Base-by-base conservation (phyloP, 495 filamentous ascomycete species). In the Penicillium argentinense region DNA sequence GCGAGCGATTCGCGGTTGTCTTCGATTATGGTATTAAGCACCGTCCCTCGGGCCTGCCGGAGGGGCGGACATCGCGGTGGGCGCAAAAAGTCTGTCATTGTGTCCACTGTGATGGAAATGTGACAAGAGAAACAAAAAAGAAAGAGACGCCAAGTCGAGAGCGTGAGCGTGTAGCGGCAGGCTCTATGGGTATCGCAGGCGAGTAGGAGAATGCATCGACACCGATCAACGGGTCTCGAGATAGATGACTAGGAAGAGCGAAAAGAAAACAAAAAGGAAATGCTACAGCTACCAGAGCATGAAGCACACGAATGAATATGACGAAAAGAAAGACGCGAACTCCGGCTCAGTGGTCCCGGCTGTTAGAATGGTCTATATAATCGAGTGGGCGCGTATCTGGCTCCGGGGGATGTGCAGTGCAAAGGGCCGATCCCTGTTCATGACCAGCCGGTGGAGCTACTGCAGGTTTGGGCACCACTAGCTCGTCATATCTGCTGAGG, bases 11-110 rank as follows among this genome's bases (percentile, higher is more conserved):
- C 68, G 27, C 65, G 57, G 6, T 45, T 77, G 60, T 91, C 85
- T 71, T 91, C 88, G 60, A 87, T 84, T 83, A 91, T 89, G 50
- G 87, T 86, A 88, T 91, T 89, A 87, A 91, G 85, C 52, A 69
- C 64, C 64, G 77, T 74, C 62, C 76, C 79, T 69, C 76, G 81
- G 76, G 65, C 87, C 87, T 79, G 89, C 87, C 73, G 81, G 59
- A 79, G 76, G 47, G 80, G 81, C 51, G 85, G 80, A 54, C 50
- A 71, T 67, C 67, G 66, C 60, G 79, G 67, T 48, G 80, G 77
- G 54, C 86, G 74, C 57, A 79, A 57, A 62, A 75, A 64, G 77
- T 79, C 60, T 60, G 76, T 78, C 87, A 89, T 80, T 51, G 62
- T 25, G 50, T 58, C 29, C 42, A 48, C 64, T 29, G 30, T 55